These are phyloP conservation scores for Lotmaria passim DNA, from an alignment of 208 protist genomes.

Conservation along the genomic window DNA sequence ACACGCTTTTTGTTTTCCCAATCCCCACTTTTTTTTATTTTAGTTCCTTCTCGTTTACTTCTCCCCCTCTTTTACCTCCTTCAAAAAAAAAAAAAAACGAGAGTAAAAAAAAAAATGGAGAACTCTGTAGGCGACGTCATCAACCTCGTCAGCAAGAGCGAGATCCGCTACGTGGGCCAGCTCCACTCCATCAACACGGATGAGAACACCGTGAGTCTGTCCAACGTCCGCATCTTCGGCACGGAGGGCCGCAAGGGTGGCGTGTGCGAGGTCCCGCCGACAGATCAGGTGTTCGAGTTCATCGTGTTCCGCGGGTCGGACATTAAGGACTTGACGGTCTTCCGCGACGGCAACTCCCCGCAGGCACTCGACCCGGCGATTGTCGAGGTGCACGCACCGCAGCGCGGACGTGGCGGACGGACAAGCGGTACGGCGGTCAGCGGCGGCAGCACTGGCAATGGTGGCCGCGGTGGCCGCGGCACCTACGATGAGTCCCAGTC, in stretches of 20 bases:
- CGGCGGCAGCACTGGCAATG: conserved; percentile 23
- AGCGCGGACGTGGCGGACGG: conserved; percentile 32
- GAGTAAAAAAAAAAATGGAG: conserved; percentile 30
- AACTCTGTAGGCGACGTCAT: conserved; percentile 71
- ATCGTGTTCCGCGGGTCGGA: conserved; percentile 91
- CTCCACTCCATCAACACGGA: conserved; percentile 74
- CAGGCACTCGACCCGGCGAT: conserved; percentile 78
- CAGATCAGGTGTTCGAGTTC: conserved; percentile 80
- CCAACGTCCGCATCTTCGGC: conserved; percentile 88
- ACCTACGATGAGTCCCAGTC: conserved; percentile 36
- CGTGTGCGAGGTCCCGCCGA: conserved; percentile 62
- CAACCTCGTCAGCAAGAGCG: conserved; percentile 85
- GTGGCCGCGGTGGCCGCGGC: conserved; percentile 26
- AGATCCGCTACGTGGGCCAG: conserved; percentile 89
- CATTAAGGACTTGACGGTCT: conserved; percentile 87
- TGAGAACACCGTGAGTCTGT: conserved; percentile 86
- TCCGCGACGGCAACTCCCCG: conserved; percentile 48
- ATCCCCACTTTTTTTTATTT: no score
- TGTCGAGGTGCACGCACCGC: conserved; percentile 54
- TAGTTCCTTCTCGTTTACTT: conserved; percentile 9
- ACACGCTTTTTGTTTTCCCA: not conserved
- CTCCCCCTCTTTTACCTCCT: not conserved
- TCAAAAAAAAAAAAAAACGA: not conserved
- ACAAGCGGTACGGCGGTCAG: conserved; percentile 18
- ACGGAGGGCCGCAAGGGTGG: conserved; percentile 81